Evolutionary conservation across 805 yeast genomes (phyloP), one percentile per base, ranked within the genome.

Genomic region (Starmerella stellata): DNA sequence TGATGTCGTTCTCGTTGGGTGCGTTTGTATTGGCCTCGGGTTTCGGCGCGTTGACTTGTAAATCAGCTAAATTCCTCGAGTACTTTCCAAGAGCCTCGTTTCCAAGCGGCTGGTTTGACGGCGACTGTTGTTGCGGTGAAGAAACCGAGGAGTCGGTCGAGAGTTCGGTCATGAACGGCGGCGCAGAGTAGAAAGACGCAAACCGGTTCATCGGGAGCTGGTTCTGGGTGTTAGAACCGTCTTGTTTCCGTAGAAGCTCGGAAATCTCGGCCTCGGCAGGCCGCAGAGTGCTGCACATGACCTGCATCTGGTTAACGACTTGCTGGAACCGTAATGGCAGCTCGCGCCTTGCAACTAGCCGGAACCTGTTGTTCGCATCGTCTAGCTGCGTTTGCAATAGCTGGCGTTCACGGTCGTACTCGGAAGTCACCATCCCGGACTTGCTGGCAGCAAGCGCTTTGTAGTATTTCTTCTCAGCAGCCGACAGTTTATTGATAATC

Each of bases 391-490:
- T 27, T n/a, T 33, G 34, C 5, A 44, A 41, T 9, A 28, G 25
- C 4, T 38, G 39, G 29, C 45, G 40, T 8, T 30, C 44, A 20
- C 44, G 44, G 14, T 29, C 32, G 19, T 7, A 17, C 32, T 29
- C 32, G 32, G 16, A 5, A 13, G 32, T 7, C 19, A 8, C 32
- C 19, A 29, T 15, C 8, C 15, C 9, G 9, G 32, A 8, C 32
- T 17, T n/a, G 19, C 14, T 29, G 7, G 32, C 16, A 21, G 50
- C 50, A 31, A 48, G 15, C 1, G 49, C 44, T 30, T 43, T 43
- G 36, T 46, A 45, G 37, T 42, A 48, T 8, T 36, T 35, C 30
- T 38, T 37, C 30, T 49, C 52, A 2, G 50, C 49, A 15, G 21
- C 29, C 1, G 13, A 16, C 21, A 39, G 38, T 4, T 37, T 41